Percentiles rank a stretch among this genome's conserved stretches.
These are phyloP conservation scores for Leonotis leonurus DNA, from an alignment of 257 asterid species.

Conservation along the genomic window DNA sequence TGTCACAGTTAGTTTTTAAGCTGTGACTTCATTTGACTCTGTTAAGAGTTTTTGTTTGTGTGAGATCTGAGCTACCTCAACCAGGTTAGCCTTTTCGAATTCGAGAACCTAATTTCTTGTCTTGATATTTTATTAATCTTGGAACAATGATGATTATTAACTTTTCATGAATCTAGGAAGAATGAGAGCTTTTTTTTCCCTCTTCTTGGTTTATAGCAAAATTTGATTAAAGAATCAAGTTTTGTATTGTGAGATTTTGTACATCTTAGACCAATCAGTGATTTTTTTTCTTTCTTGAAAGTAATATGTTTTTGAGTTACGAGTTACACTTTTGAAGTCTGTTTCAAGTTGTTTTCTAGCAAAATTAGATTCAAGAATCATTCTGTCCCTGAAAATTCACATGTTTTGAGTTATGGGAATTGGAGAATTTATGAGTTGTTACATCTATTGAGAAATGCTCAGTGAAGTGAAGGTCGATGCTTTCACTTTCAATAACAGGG, in stretches of 20 bases:
- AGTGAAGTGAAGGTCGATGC: background rate
- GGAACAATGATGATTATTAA: background rate
- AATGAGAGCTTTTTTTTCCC: background rate
- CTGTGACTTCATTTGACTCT: slow-evolving; percentile 18
- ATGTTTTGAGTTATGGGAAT: slow-evolving; percentile 9
- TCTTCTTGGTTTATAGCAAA: no score
- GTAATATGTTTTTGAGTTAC: background rate
- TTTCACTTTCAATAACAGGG: background rate
- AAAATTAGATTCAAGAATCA: background rate
- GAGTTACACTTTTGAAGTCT: background rate
- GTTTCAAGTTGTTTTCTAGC: slow-evolving; percentile 15
- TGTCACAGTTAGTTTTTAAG: slow-evolving; percentile 5
- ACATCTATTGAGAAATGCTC: slow-evolving; percentile 13
- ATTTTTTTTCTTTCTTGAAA: background rate
- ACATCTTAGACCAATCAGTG: no score
- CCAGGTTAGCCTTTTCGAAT: slow-evolving; percentile 20
- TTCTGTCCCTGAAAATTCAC: slow-evolving; percentile 1
- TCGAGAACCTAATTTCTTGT: background rate
- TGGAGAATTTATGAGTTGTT: background rate
- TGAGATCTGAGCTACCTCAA: slow-evolving; percentile 28
- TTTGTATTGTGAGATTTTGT: no score
- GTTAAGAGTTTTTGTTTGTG: background rate
- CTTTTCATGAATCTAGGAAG: background rate
- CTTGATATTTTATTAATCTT: background rate
- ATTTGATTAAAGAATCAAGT: no score